Conservation (phyloP, 257 asterid genomes). For the Verbascum thapsus region DNA sequence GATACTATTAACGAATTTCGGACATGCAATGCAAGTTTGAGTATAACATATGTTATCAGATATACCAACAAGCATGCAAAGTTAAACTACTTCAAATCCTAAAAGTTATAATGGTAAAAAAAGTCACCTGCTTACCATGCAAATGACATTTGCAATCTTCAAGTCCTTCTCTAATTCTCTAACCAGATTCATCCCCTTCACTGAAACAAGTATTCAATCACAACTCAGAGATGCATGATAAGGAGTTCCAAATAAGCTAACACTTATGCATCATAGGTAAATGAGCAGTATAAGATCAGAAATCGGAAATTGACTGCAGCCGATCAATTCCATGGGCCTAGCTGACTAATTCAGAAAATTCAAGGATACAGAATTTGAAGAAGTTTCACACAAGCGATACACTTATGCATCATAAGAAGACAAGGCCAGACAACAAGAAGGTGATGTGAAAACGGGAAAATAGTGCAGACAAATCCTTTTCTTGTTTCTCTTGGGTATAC, state of each 20-base stretch:
- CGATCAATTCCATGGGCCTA: conserved; percentile 20
- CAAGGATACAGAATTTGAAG: conserved; percentile 21
- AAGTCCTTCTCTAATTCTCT: conserved; percentile 95
- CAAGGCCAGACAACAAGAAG: background rate
- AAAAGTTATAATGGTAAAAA: conserved; percentile 36
- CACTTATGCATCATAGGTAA: conserved; percentile 11
- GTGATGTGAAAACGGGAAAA: background rate
- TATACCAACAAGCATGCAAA: conserved; percentile 23
- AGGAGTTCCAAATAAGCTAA: conserved; percentile 28
- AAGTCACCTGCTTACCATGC: conserved; percentile 92
- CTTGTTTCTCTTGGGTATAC: background rate
- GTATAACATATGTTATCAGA: conserved; percentile 19
- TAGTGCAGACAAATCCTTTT: background rate
- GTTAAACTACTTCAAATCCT: conserved; percentile 27
- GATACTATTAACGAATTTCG: conserved; percentile 1
- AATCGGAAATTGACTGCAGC: conserved; percentile 2
- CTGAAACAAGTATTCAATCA: conserved; percentile 46
- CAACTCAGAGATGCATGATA: conserved; percentile 25
- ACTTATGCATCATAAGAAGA: conserved; percentile 17
- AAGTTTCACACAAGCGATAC: background rate
- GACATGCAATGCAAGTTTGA: conserved; percentile 23
- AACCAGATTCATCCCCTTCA: conserved; percentile 97
- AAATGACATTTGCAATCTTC: conserved; percentile 98
- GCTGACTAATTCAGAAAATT: conserved; percentile 16
- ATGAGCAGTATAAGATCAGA: conserved; percentile 1